Conservation (phyloP, 495 filamentous ascomycete species). For the Pyrenula massariospora region DNA sequence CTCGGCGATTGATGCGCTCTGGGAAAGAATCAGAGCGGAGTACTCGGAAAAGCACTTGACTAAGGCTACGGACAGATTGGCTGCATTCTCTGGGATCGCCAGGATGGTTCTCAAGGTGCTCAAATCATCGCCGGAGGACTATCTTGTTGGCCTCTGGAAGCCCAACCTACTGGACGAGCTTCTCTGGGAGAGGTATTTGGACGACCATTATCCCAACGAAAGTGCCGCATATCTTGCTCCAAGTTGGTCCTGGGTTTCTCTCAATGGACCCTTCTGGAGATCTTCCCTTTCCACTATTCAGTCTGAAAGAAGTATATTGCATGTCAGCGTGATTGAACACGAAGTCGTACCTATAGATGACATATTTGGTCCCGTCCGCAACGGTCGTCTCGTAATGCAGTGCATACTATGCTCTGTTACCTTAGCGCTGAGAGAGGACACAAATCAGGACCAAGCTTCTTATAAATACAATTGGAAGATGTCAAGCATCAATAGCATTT, state of each 20-base stretch:
- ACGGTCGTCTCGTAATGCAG: not conserved
- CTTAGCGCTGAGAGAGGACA: not conserved
- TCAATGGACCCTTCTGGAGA: not conserved
- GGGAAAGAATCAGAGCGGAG: not conserved
- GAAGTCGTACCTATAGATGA: not conserved
- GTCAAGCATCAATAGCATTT: not conserved
- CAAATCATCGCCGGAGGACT: conserved; percentile 1
- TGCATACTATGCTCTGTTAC: not conserved
- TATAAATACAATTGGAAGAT: not conserved
- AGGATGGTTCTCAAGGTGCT: not conserved
- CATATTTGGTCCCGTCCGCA: not conserved
- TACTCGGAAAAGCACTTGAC: not conserved
- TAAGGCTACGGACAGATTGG: not conserved
- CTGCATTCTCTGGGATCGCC: conserved; percentile 7
- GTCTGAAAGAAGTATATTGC: not conserved
- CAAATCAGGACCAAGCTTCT: not conserved
- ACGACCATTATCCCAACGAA: not conserved
- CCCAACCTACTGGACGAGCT: conserved; percentile 2
- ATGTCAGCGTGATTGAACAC: not conserved
- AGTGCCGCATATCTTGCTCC: not conserved
- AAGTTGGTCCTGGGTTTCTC: not conserved
- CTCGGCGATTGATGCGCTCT: not conserved
- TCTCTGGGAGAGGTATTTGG: conserved; percentile 2
- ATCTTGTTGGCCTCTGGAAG: conserved; percentile 6
- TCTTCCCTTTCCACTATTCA: not conserved